Evolutionary conservation across 768 basidiomycete genomes (phyloP).

Genomic region (Xanthoconium purpureum): DNA sequence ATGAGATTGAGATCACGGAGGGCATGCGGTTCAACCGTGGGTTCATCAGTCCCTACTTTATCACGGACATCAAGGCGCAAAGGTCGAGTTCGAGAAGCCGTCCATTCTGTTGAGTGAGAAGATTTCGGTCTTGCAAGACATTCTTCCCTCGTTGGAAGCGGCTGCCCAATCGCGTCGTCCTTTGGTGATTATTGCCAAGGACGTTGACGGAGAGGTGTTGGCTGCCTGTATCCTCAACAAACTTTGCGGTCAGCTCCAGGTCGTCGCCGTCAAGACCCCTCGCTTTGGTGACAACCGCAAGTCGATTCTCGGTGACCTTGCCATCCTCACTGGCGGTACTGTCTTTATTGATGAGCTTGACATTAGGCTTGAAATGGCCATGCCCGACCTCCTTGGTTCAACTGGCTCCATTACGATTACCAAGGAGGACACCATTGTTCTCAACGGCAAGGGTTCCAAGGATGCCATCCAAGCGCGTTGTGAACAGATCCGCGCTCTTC

Average conservation of each 20-base stretch:
- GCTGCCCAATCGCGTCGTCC: slow-evolving; percentile 84
- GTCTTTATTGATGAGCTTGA: slow-evolving; percentile 97
- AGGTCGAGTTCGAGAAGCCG: slow-evolving; percentile 97
- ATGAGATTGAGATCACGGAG: slow-evolving; percentile 99
- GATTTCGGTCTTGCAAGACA: slow-evolving; percentile 91
- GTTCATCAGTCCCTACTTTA: slow-evolving; percentile 96
- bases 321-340: slow-evolving; percentile 95
- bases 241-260: slow-evolving; percentile 94
- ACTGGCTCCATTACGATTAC: slow-evolving; percentile 92
- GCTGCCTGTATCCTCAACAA: slow-evolving; percentile 99
- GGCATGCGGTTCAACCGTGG: slow-evolving; percentile 99
- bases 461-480: slow-evolving; percentile 88
- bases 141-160: slow-evolving; percentile 85
- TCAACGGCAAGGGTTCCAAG: slow-evolving; percentile 93
- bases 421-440: slow-evolving; percentile 94
- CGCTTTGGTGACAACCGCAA: slow-evolving; percentile 99
- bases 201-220: slow-evolving; percentile 95
- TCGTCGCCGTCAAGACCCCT: slow-evolving; percentile 93
- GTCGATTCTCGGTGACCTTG: slow-evolving; percentile 93
- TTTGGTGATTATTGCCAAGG: slow-evolving; percentile 94
- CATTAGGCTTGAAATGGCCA: slow-evolving; percentile 59
- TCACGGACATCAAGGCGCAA: slow-evolving; percentile 96
- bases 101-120: slow-evolving; percentile 93
- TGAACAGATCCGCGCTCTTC: slow-evolving; percentile 87
- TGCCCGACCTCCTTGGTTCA: slow-evolving; percentile 83